phyloP scores from a whole-genome alignment of 1,284 basidiomycete species.

The Peniophora sp. region DNA sequence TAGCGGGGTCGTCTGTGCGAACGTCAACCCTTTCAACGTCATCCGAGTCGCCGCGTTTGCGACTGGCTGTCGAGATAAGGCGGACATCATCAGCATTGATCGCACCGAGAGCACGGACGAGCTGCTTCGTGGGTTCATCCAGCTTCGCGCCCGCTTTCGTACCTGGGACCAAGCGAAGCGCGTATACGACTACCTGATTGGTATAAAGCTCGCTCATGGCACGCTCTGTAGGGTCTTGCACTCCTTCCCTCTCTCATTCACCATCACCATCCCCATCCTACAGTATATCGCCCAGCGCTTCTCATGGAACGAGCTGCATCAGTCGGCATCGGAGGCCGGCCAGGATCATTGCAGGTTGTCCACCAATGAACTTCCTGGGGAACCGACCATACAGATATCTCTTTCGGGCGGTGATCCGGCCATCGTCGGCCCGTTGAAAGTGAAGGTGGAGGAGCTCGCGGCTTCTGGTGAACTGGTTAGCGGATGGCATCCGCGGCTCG shows the following conservation, averaged over 20 bases:
- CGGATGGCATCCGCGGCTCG: constrained; percentile 40
- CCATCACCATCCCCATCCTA: constrained; percentile 32
- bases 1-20: too few relatives aligned
- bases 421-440: constrained; percentile 48
- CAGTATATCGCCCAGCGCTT: constrained; percentile 44
- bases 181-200: constrained; percentile 24
- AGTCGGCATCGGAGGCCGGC: constrained; percentile 20
- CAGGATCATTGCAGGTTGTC: constrained; percentile 20
- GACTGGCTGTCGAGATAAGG: too few relatives aligned
- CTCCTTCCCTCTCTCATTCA: constrained; percentile 37
- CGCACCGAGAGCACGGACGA: neutral
- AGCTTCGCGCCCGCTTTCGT: constrained; percentile 32
- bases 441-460: constrained; percentile 45
- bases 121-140: constrained; percentile 17
- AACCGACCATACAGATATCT: constrained; percentile 11
- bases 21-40: too few relatives aligned
- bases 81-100: neutral
- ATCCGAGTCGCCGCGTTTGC: too few relatives aligned
- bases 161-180: constrained; percentile 38
- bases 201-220: constrained; percentile 17
- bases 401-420: constrained; percentile 25
- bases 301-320: constrained; percentile 36
- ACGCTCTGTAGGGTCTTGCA: constrained; percentile 25
- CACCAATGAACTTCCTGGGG: constrained; percentile 5
- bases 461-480: constrained; percentile 40